Evolutionary conservation across 2,329 filamentous ascomycete genomes (phyloP).

Genomic region (Zalaria sp.): DNA sequence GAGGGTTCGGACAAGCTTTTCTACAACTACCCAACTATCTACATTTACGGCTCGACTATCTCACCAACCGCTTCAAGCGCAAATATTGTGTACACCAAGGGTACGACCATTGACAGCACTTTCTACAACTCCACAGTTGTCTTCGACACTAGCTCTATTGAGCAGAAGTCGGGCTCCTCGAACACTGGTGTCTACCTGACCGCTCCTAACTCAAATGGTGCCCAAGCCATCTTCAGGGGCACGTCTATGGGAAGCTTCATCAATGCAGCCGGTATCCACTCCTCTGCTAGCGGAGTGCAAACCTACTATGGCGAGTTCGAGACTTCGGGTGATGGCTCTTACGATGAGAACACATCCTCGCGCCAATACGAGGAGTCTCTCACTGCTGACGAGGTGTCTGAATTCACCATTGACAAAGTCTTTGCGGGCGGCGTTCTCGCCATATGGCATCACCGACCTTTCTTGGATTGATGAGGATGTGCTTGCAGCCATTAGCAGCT

Average conservation of each 20-base stretch:
- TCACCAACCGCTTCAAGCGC: constrained; percentile 22
- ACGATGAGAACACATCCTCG: constrained; percentile 19
- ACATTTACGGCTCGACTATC: constrained; percentile 30
- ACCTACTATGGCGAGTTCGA: constrained; percentile 28
- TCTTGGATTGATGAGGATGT: constrained; percentile 25
- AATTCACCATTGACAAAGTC: constrained; percentile 21
- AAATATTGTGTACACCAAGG: constrained; percentile 12
- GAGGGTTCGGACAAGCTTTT: constrained; percentile 30
- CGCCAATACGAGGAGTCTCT: constrained; percentile 22
- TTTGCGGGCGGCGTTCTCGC: constrained; percentile 20
- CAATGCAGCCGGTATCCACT: constrained; percentile 22
- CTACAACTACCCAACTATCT: constrained; percentile 25
- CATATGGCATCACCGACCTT: constrained; percentile 18
- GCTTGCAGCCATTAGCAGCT: constrained; percentile 18
- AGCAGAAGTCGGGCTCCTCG: constrained; percentile 4
- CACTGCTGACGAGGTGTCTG: constrained; percentile 19
- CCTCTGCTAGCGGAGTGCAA: constrained; percentile 8
- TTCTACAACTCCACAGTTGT: constrained; percentile 9
- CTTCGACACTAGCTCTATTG: constrained; percentile 6
- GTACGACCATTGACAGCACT: constrained; percentile 4
- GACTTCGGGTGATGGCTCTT: constrained; percentile 27
- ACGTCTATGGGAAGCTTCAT: constrained; percentile 24
- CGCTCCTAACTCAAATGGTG: constrained; percentile 24
- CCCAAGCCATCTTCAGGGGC: constrained; percentile 27
- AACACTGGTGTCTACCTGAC: constrained; percentile 29